Evolutionary conservation across 495 filamentous ascomycete genomes (phyloP).

Genomic region (Hypomontagnella submonticulosa): DNA sequence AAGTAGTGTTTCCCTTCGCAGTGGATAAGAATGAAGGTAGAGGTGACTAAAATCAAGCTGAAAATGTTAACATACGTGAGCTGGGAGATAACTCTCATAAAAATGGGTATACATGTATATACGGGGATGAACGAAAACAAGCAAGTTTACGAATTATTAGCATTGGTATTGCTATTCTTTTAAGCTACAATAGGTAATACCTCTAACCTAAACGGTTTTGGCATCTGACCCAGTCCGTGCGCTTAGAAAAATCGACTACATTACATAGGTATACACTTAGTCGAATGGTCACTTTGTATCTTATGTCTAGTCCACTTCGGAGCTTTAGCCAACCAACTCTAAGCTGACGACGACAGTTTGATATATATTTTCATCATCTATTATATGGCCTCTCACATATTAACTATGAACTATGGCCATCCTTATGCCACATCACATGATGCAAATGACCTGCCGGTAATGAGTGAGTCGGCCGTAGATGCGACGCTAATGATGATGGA

Average conservation of each 20-base stretch:
- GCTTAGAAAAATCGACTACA: background rate
- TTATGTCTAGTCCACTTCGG: conserved; percentile 9
- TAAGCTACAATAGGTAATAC: no score
- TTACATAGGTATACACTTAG: background rate
- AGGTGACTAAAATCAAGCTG: background rate
- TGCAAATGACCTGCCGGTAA: conserved; percentile 28
- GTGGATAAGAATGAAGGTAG: background rate
- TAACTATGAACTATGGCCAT: background rate
- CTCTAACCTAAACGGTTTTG: no score
- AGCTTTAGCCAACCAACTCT: conserved; percentile 18
- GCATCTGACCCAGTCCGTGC: no score
- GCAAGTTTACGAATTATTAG: no score
- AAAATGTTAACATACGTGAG: no score
- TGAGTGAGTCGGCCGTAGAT: conserved; percentile 21
- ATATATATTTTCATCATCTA: conserved; percentile 2
- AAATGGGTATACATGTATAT: background rate
- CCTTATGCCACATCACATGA: conserved; percentile 37
- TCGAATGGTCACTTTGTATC: background rate
- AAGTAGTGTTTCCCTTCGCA: conserved; percentile 4
- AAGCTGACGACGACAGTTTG: conserved; percentile 25
- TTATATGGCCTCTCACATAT: background rate
- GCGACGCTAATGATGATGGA: conserved; percentile 12
- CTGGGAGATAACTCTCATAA: background rate
- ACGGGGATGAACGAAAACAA: background rate
- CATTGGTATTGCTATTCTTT: no score